Conservation (phyloP, 2,329 filamentous ascomycete genomes). For the Zymoseptoria passerinii region DNA sequence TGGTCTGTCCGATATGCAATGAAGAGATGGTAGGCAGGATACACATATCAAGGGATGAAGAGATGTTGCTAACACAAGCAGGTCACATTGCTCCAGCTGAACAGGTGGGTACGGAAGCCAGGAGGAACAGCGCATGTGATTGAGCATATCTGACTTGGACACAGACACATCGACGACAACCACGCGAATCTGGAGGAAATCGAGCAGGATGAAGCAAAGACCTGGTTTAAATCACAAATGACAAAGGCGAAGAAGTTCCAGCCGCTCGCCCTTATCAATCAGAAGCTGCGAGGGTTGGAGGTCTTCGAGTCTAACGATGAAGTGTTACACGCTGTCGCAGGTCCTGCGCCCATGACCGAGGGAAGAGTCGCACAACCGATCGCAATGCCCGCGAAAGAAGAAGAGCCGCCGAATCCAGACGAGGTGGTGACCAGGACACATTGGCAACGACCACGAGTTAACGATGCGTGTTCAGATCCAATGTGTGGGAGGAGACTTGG, state of each 20-base stretch:
- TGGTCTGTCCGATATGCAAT: constrained; percentile 94
- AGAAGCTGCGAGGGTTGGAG: constrained; percentile 85
- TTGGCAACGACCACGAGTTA: constrained; percentile 70
- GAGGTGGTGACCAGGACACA: constrained; percentile 80
- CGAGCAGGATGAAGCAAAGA: constrained; percentile 89
- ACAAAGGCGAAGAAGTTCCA: constrained; percentile 89
- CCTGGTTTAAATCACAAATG: constrained; percentile 94
- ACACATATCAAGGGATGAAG: not conserved
- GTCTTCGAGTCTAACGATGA: constrained; percentile 90
- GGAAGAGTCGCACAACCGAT: constrained; percentile 25
- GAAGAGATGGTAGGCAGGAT: constrained; percentile 74
- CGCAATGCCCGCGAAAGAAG: constrained; percentile 20
- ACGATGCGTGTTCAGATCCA: constrained; percentile 80
- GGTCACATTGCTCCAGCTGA: constrained; percentile 87
- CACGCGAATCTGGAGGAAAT: constrained; percentile 84
- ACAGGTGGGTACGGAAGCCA: constrained; percentile 47
- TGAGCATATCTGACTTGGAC: constrained; percentile 9
- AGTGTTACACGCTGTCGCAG: constrained; percentile 17
- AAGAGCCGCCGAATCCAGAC: constrained; percentile 60
- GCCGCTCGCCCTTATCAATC: constrained; percentile 81
- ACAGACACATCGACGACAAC: constrained; percentile 72
- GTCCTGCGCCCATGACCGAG: constrained; percentile 7
- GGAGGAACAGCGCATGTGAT: not conserved
- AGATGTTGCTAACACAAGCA: constrained; percentile 34
- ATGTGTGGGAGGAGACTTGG: constrained; percentile 74